These are phyloP conservation scores for Amanita pallidorosea DNA, from an alignment of 768 basidiomycete species.

Conservation along the genomic window DNA sequence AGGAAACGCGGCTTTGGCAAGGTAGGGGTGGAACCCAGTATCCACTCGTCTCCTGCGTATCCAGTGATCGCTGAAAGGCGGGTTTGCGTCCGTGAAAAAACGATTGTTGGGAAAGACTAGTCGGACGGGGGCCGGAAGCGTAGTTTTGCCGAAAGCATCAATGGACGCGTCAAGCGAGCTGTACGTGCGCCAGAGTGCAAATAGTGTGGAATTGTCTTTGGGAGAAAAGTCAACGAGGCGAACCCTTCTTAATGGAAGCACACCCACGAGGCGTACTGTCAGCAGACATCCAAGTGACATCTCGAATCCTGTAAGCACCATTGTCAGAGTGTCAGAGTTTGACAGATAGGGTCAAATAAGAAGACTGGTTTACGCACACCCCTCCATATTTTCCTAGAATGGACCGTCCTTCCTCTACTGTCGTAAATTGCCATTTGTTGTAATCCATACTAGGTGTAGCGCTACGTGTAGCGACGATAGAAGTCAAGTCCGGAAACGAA, in stretches of 20 bases:
- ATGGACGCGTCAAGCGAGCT: slow-evolving; percentile 45
- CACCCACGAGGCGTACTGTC: slow-evolving; percentile 40
- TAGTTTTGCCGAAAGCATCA: slow-evolving; percentile 31
- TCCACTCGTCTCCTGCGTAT: slow-evolving; percentile 36
- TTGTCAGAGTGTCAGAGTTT: neutral
- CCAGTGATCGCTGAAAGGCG: slow-evolving; percentile 22
- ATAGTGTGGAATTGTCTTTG: slow-evolving; percentile 58
- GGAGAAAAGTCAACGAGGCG: slow-evolving; percentile 7
- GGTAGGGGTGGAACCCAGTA: slow-evolving; percentile 61
- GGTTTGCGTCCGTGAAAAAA: slow-evolving; percentile 41
- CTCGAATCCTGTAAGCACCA: slow-evolving; percentile 38
- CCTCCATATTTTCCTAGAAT: slow-evolving; percentile 43
- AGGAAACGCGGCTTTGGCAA: slow-evolving; percentile 69
- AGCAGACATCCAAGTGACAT: slow-evolving; percentile 57
- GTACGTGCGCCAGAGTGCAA: slow-evolving; percentile 72
- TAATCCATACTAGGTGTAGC: slow-evolving; percentile 25
- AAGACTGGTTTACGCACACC: slow-evolving; percentile 23
- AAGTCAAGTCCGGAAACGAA: slow-evolving; percentile 44
- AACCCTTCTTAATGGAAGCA: slow-evolving; percentile 2
- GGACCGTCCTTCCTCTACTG: slow-evolving; percentile 34
- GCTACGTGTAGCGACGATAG: slow-evolving; percentile 36
- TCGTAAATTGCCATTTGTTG: slow-evolving; percentile 51
- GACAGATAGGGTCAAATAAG: neutral
- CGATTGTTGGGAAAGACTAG: slow-evolving; percentile 64
- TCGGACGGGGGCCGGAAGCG: slow-evolving; percentile 57